phyloP scores from a whole-genome alignment of 2,329 filamentous ascomycete genomes.

The Paecilomyces sp. region DNA sequence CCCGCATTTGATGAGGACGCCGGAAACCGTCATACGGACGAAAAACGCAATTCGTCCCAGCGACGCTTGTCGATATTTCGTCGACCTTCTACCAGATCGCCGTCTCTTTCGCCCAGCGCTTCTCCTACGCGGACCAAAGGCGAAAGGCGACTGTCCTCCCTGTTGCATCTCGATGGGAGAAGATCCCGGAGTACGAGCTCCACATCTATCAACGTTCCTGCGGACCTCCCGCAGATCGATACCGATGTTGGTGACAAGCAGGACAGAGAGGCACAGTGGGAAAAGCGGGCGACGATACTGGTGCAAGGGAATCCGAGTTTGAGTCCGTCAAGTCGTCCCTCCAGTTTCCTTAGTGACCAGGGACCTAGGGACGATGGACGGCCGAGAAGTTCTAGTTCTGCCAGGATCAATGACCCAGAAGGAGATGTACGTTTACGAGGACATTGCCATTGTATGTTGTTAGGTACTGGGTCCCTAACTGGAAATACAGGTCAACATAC shows the following conservation, averaged over 20 bases:
- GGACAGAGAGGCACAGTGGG: slow-evolving; percentile 71
- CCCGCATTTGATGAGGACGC: slow-evolving; percentile 48
- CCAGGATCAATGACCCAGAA: slow-evolving; percentile 20
- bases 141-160: slow-evolving; percentile 26
- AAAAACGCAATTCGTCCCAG: slow-evolving; percentile 18
- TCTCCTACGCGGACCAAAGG: slow-evolving; percentile 19
- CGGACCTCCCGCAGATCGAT: slow-evolving; percentile 68
- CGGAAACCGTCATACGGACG: slow-evolving; percentile 2
- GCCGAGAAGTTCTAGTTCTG: slow-evolving; percentile 27
- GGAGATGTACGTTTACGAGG: slow-evolving; percentile 27
- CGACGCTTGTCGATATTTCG: slow-evolving; percentile 26
- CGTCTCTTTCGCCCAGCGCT: slow-evolving; percentile 15
- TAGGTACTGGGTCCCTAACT: background rate
- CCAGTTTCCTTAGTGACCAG: slow-evolving; percentile 8
- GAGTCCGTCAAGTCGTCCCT: slow-evolving; percentile 28
- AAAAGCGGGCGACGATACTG: slow-evolving; percentile 84
- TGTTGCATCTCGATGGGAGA: slow-evolving; percentile 28
- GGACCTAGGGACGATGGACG: slow-evolving; percentile 10
- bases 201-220: slow-evolving; percentile 63
- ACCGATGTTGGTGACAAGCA: slow-evolving; percentile 42
- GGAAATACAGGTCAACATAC: slow-evolving; percentile 56
- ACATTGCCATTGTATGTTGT: background rate
- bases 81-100: slow-evolving; percentile 17
- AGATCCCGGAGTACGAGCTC: slow-evolving; percentile 26
- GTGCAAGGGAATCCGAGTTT: slow-evolving; percentile 52